phyloP scores from a whole-genome alignment of 1,284 basidiomycete species.

The Sanghuangporus weigelae region DNA sequence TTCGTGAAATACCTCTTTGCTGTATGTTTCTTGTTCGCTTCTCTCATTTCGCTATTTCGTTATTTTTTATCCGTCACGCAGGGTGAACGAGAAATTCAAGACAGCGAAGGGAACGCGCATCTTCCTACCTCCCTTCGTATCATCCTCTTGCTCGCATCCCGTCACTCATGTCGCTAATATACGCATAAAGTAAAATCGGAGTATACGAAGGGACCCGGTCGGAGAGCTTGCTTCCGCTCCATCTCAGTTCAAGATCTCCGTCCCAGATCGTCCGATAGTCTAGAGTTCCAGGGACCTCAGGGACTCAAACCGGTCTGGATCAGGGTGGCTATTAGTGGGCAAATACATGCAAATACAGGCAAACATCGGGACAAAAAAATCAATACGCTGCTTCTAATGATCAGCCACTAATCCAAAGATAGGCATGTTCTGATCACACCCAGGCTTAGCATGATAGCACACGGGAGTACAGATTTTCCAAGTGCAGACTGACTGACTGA shows the following conservation, averaged over 20 bases:
- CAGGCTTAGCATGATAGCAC: no score
- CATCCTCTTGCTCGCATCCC: not conserved
- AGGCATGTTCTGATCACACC: no score
- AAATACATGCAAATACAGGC: not conserved
- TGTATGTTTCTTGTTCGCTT: no score
- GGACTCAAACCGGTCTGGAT: not conserved
- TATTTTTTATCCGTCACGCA: not conserved
- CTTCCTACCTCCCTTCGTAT: not conserved
- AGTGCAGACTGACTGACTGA: not conserved
- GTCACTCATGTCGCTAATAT: no score
- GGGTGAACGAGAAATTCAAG: not conserved
- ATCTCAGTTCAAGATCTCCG: no score
- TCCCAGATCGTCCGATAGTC: not conserved
- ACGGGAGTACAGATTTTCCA: not conserved
- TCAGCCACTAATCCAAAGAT: no score
- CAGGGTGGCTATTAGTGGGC: not conserved
- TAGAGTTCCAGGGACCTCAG: not conserved
- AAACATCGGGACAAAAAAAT: not conserved
- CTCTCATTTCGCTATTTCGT: not conserved
- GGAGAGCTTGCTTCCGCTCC: no score
- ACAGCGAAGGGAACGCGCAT: not conserved
- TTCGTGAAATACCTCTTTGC: no score
- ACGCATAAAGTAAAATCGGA: not conserved
- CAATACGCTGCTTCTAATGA: not conserved
- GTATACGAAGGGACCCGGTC: not conserved